Base-by-base conservation (phyloP, 1,139 yeast species). In the Candida sojae region DNA sequence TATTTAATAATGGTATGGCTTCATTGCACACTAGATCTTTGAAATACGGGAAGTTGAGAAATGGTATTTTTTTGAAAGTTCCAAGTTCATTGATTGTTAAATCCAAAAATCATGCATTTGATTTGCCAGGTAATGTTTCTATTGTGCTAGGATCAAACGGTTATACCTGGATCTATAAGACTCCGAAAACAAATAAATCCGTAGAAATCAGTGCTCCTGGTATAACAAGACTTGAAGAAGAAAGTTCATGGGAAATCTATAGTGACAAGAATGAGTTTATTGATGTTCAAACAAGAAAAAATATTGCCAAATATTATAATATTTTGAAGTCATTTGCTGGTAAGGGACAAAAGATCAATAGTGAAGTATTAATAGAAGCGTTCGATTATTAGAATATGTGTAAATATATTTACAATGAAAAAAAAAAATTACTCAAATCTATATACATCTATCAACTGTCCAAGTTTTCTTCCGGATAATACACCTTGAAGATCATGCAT, bases 101-200 rank as follows among this genome's bases (percentile, higher is more conserved):
- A 62, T 83, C 96, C 11, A 88, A 92, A 61, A 86, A 89, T 57
- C 98, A 93, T 65, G 80, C 92, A 28, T 89, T 88, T 66, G 82
- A 83, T 52, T 75, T 95, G 23, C 97, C 97, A 0, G 98, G 97
- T 11, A 90, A 88, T 58, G 92, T 93, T 23, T 91, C 93, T 57
- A 80, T 88, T 37, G 90, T 93, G 46, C 71, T 95, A 41, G 99
- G 99, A 26, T 96, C 92, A 10, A 95, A 95, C 65, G 99, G 99
- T 4, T 93, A 81, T 62, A 79, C 93, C 47, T 95, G 99, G 99
- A 71, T 95, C 44, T 83, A 89, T 61, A 90, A 90, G 62, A 86
- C 96, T 2, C 67, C 67, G 29, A 60, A 67, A 31, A 57, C 67
- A 12, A 72, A 66, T 57, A 66, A 44, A 2, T 42, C 44, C 8